Evolutionary conservation across 208 protist genomes (phyloP), one percentile per base, ranked within the genome.

Genomic region (Tritrichomonas musculus): DNA sequence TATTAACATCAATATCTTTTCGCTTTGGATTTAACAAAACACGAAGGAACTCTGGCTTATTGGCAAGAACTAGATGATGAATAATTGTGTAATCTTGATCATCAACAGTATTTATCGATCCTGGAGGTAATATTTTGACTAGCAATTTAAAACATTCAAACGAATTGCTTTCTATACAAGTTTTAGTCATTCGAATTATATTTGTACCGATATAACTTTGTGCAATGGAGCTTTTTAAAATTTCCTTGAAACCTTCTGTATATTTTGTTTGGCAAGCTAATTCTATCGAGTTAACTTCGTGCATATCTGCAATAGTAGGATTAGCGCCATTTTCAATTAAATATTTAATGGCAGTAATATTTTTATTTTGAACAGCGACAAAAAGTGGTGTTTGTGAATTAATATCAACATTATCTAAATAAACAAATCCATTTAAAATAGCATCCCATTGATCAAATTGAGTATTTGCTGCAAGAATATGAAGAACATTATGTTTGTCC

Each of bases 1-100:
- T 22, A 57, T 88, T 88, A 17, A 88, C 41, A 88, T 88, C 77
- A 57, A 57, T 47, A n/a, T n/a, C n/a, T n/a, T n/a, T n/a, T n/a
- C n/a, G n/a, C 39, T 88, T 50, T 39, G 33, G 44, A 39, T 53
- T n/a, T 39, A 88, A 3, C 57, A 88, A 57, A 27, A 50, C 39
- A 39, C 41, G 25, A 14, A 88, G 44, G n/a, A 57, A 57, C 39
- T 25, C 11, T 11, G 25, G 44, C 4, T 39, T 57, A 39, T 25
- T 8, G 3, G 47, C 41, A 8, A 39, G 27, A 57, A 49, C 47
- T 9, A 49, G 27, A 57, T 88, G 44, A 30, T 88, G 77, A 57
- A 88, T 88, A 27, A 88, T 0, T 20, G 47, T 47, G 11, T 41
- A 53, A 33, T 47, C 77, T 47, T 88, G 47, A 33, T 88, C 77